Base-by-base conservation (phyloP, 768 basidiomycete species). In the Myochromella boudieri region DNA sequence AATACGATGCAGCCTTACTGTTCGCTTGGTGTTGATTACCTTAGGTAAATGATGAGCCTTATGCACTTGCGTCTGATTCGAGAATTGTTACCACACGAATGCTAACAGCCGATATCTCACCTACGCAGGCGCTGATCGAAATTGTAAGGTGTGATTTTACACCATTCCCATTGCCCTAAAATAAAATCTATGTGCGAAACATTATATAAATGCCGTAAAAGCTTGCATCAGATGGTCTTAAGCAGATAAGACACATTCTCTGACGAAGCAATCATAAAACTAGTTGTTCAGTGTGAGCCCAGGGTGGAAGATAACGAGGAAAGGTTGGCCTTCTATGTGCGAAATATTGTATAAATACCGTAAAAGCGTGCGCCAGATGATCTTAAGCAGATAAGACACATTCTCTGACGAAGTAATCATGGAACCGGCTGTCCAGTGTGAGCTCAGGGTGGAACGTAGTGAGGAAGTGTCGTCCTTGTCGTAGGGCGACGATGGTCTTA, bases 391-490 rank as follows among this genome's bases (percentile, higher is more conserved):
- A 51, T 3, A 82, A 49, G 7, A 94, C 87, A 57, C 88, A 92
- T 57, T 84, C 77, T 44, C 73, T 74, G 32, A 95, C 74, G 60
- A 95, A 97, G 63, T 89, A 95, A 50, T 95, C 88, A 64, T 97
- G 95, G 60, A 97, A 91, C 29, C 95, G 81, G 48, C 79, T 68
- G 59, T 98, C 95, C 46, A 76, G 74, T 18, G 91, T 94, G 36
- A 98, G 71, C 64, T 98, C 95, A 0, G 95, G 95, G 60, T 98
- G 95, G 70, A 97, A 97, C 0, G 86, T 91, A 3, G 94, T 93
- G 22, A 94, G 75, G 50, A 98, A 71, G 61, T 92, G 85, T 21
- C 70, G 74, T 21, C 95, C 95, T 60, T 97, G 91, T 3, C 85
- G 81, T 14, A 94, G 67, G 14, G 93, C 93, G 39, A 97, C 94